A percentile compares a stretch with the other conserved stretches of the same genome.
Evolutionary conservation across 257 asterid species (phyloP).

Genomic region (Ligustrum vulgare): DNA sequence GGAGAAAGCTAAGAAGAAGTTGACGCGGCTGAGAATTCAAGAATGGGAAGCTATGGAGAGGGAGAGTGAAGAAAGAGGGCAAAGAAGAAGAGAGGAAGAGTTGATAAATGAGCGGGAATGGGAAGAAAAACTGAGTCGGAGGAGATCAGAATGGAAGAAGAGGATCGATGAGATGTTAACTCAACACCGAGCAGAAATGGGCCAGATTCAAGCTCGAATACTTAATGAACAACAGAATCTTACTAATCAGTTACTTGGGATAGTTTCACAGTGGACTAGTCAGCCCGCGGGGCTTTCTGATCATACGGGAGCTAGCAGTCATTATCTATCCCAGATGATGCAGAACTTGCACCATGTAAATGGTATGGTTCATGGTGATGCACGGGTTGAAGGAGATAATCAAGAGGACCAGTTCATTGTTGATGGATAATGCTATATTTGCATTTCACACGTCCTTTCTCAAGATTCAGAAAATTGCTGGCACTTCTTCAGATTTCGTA

Average conservation of each 20-base stretch:
- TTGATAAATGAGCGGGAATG: slow-evolving; percentile 63
- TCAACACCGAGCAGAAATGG: slow-evolving; percentile 82
- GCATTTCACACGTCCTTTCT: background rate
- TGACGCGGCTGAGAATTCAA: slow-evolving; percentile 62
- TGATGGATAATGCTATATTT: slow-evolving; percentile 52
- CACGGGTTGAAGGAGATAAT: slow-evolving; percentile 81
- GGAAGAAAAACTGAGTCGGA: slow-evolving; percentile 70
- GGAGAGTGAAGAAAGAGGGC: slow-evolving; percentile 68
- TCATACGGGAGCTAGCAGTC: slow-evolving; percentile 73
- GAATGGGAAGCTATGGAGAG: slow-evolving; percentile 84
- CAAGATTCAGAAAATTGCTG: background rate
- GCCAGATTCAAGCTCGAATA: slow-evolving; percentile 76
- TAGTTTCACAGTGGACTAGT: slow-evolving; percentile 87
- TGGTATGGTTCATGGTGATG: slow-evolving; percentile 78
- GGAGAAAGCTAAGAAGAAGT: slow-evolving; percentile 48
- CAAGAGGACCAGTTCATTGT: slow-evolving; percentile 98
- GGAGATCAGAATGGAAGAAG: slow-evolving; percentile 86
- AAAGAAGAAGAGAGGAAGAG: slow-evolving; percentile 69
- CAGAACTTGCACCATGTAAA: slow-evolving; percentile 84
- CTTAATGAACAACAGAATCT: slow-evolving; percentile 88
- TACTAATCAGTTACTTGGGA: slow-evolving; percentile 75
- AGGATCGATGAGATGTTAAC: slow-evolving; percentile 70
- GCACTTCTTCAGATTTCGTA: background rate
- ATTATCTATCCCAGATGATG: slow-evolving; percentile 92
- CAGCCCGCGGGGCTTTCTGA: slow-evolving; percentile 72